Evolutionary conservation across 768 basidiomycete genomes (phyloP), one percentile per base, ranked within the genome.

Genomic region (Imleria badia): DNA sequence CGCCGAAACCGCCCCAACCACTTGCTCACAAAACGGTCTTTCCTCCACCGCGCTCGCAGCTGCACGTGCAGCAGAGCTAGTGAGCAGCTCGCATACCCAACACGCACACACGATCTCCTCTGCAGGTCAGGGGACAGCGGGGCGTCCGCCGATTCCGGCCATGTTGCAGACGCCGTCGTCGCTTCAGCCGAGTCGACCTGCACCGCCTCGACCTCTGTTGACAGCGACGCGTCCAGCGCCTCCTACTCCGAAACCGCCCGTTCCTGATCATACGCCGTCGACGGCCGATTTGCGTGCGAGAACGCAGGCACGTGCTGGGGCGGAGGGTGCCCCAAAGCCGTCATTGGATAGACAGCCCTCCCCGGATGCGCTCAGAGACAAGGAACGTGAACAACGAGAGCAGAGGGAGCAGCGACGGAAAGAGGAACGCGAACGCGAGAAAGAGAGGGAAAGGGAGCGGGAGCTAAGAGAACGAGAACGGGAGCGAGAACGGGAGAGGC

Each of bases 201-300:
- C 89, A 0, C 89, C 89, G 20, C 80, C 86, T 3, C 78, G 87
- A 5, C 89, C 90, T 0, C 69, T 83, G 7, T 76, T 86, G 56
- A 77, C 81, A 17, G 80, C 76, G 19, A 79, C 73, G 36, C 76
- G 82, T 0, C 76, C 83, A 12, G 78, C 84, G 8, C 84, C 86
- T 1, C 70, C 82, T 23, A 70, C 78, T 10, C 77, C 82, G 1
- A 72, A 72, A 30, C 61, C 59, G 14, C 56, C 60, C 4, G 55
- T 82, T 47, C 72, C 75, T 10, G 81, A 84, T 30, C 76, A 80
- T 51, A 80, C 83, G 5, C 85, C 87, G 0, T 81, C 81, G 8
- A 76, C 84, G 6, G 81, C 85, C 0, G 88, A 91, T 62, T 74
- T 88, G 26, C 81, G 85, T 33, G 77, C 84, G 19, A 78, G 89